Percentiles rank a stretch among this genome's conserved stretches.
phyloP scores from a whole-genome alignment of 306 rosid genomes.

The Spatholobus suberectus region DNA sequence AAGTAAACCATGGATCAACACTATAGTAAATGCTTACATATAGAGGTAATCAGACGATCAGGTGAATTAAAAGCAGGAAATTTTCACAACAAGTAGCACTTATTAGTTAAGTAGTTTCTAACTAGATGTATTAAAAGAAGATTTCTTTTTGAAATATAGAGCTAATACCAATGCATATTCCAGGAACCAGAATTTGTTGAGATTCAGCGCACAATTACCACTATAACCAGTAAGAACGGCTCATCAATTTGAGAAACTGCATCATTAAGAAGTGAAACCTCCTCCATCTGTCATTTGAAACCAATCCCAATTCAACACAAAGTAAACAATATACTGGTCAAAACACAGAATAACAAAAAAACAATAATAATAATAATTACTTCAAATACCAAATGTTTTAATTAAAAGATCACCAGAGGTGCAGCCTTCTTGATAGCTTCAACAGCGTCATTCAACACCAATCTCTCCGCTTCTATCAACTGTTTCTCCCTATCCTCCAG shows the following conservation, averaged over 20 bases:
- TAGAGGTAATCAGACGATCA: conserved; percentile 22
- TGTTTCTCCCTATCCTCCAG: conserved; percentile 79
- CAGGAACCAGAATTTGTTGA: conserved; percentile 99
- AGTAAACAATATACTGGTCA: conserved; percentile 42
- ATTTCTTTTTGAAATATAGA: conserved; percentile 84
- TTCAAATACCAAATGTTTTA: conserved; percentile 77
- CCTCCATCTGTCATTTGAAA: conserved; percentile 94
- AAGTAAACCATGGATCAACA: conserved; percentile 15
- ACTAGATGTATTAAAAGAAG: conserved; percentile 42
- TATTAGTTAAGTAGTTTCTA: conserved; percentile 37
- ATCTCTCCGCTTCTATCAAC: conserved; percentile 72
- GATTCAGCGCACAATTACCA: conserved; percentile 99
- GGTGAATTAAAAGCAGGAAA: conserved; percentile 2
- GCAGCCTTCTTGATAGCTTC: conserved; percentile 87
- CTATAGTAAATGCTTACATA: conserved; percentile 19
- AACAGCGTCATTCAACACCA: conserved; percentile 71
- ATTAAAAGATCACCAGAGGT: conserved; percentile 98
- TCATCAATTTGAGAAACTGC: conserved; percentile 93
- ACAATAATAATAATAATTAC: no score
- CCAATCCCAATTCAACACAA: conserved; percentile 49
- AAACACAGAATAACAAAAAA: conserved; percentile 39
- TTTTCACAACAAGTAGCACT: conserved; percentile 4
- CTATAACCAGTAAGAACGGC: conserved; percentile 98
- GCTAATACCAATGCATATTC: conserved; percentile 97
- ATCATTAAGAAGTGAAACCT: conserved; percentile 89